Conservation (phyloP, 805 yeast genomes). For the Monosporozyma unispora region DNA sequence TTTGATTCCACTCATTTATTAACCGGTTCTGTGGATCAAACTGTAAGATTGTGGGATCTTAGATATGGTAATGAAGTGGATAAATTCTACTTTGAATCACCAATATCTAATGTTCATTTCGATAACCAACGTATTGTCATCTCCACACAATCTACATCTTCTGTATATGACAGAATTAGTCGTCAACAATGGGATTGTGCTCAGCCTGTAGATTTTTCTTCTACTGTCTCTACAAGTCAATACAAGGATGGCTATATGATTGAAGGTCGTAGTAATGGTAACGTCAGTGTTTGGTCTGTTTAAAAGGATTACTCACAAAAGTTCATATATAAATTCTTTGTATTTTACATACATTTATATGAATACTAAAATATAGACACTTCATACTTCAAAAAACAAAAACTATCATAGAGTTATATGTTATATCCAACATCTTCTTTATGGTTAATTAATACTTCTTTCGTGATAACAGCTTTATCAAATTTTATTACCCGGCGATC, state of each 20-base stretch:
- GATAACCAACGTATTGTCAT: conserved; percentile 50
- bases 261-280: conserved; percentile 55
- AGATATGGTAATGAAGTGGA: conserved; percentile 55
- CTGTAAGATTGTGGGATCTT: conserved; percentile 62
- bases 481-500: background rate
- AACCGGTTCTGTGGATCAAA: conserved; percentile 55
- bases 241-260: conserved; percentile 58
- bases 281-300: conserved; percentile 56
- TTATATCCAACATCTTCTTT: background rate
- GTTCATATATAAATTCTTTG: background rate
- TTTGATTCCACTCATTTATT: conserved; percentile 55
- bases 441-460: too few relatives aligned
- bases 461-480: too few relatives aligned
- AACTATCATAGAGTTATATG: too few relatives aligned
- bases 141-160: conserved; percentile 38
- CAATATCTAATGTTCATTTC: conserved; percentile 48
- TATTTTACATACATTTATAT: background rate
- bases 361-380: too few relatives aligned
- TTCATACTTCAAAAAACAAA: too few relatives aligned
- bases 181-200: conserved; percentile 49
- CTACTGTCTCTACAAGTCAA: conserved; percentile 55
- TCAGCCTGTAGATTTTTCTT: conserved; percentile 39
- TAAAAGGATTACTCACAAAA: conserved; percentile 7
- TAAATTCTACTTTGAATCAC: conserved; percentile 49
- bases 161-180: conserved; percentile 48